Evolutionary conservation across 1,284 basidiomycete species (phyloP).

Genomic region (Austroboletus olivaceoglutinosus): DNA sequence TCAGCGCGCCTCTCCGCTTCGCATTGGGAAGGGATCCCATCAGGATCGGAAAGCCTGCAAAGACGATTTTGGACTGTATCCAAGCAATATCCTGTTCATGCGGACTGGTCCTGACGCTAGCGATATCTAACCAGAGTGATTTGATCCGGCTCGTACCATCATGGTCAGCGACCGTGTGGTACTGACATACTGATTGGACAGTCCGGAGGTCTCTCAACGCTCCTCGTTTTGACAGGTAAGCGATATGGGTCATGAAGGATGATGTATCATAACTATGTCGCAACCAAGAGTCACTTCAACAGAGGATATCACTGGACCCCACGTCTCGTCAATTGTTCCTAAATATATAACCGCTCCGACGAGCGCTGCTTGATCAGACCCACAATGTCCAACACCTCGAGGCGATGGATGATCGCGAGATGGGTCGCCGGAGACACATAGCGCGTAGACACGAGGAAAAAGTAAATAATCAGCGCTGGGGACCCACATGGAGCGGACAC

Average conservation of each 20-base stretch:
- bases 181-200: constrained; percentile 95
- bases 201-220: constrained; percentile 79
- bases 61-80: constrained; percentile 93
- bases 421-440: no score
- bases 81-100: constrained; percentile 52
- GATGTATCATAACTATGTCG: constrained; percentile 2
- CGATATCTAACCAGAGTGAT: constrained; percentile 57
- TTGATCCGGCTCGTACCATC: constrained; percentile 82
- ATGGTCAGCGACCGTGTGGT: constrained; percentile 94
- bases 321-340: constrained; percentile 70
- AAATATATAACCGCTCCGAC: constrained; percentile 79
- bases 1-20: constrained; percentile 80
- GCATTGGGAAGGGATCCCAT: constrained; percentile 73
- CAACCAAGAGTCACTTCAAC: constrained; percentile 71
- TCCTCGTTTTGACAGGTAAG: constrained; percentile 91
- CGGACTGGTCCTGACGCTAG: not conserved
- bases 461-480: no score
- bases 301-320: constrained; percentile 69
- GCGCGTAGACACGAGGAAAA: no score
- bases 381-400: no score
- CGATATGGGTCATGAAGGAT: constrained; percentile 3
- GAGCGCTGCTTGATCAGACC: no score
- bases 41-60: constrained; percentile 89
- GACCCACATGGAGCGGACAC: no score
- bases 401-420: no score